Evolutionary conservation across 2,329 filamentous ascomycete species (phyloP).

Genomic region (Alternaria arbusti): DNA sequence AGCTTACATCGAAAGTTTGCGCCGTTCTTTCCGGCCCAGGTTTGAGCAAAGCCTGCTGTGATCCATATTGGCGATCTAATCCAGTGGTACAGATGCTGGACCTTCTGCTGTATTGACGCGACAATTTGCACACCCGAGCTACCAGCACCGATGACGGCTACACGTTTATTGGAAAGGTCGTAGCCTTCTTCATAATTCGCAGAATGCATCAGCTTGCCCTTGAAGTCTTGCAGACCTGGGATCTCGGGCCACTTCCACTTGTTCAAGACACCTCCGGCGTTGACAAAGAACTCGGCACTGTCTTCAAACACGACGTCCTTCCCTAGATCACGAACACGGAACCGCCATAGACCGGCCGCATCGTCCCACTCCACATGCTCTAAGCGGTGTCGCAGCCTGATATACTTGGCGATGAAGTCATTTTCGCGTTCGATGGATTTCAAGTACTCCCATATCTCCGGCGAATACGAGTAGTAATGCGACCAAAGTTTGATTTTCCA

Average conservation of each 20-base stretch:
- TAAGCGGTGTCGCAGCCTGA: constrained; percentile 24
- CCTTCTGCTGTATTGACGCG: constrained; percentile 49
- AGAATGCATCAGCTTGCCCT: constrained; percentile 54
- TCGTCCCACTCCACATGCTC: constrained; percentile 28
- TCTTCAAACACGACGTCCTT: constrained; percentile 23
- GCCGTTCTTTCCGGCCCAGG: constrained; percentile 55
- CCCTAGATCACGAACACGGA: constrained; percentile 19
- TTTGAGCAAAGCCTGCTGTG: constrained; percentile 56
- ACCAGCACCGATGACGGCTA: constrained; percentile 53
- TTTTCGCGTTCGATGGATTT: constrained; percentile 51
- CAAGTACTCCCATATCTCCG: constrained; percentile 59
- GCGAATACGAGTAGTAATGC: constrained; percentile 52
- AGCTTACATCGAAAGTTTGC: constrained; percentile 53
- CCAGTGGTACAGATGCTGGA: constrained; percentile 50
- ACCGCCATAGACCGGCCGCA: constrained; percentile 21
- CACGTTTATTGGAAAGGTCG: constrained; percentile 46
- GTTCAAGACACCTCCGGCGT: constrained; percentile 30
- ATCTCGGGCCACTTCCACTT: constrained; percentile 54
- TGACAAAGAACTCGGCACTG: constrained; percentile 33
- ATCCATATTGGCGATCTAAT: constrained; percentile 57
- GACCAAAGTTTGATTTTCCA: constrained; percentile 59
- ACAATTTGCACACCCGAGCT: constrained; percentile 54
- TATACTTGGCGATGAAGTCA: constrained; percentile 36
- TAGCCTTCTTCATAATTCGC: constrained; percentile 51
- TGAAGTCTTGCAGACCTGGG: constrained; percentile 48